Conservation (phyloP, 148 eudicot genomes). For the Arctostaphylos glauca region DNA sequence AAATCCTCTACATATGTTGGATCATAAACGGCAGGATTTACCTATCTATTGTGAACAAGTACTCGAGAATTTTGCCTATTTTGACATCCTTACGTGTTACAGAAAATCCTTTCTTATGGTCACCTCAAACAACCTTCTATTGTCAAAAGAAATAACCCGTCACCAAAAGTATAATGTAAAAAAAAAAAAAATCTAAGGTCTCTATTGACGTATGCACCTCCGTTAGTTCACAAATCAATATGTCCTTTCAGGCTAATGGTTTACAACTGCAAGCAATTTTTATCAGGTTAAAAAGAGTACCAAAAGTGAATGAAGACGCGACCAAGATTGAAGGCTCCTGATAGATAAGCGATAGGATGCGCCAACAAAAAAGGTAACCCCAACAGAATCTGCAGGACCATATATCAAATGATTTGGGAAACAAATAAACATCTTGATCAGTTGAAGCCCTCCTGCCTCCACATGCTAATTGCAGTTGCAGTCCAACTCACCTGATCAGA, state of each 20-base stretch:
- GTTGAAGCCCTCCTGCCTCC: slow-evolving; percentile 21
- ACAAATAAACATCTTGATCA: slow-evolving; percentile 27
- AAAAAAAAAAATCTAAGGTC: background rate
- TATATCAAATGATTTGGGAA: slow-evolving; percentile 27
- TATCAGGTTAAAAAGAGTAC: slow-evolving; percentile 41
- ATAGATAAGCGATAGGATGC: slow-evolving; percentile 71
- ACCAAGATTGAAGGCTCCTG: slow-evolving; percentile 94
- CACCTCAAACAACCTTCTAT: background rate
- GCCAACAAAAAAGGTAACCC: slow-evolving; percentile 82
- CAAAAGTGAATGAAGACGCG: slow-evolving; percentile 97
- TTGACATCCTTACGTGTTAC: background rate
- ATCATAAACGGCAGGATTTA: background rate
- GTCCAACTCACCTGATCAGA: slow-evolving; percentile 46
- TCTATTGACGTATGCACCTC: background rate
- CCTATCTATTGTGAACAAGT: background rate
- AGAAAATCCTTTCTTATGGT: background rate
- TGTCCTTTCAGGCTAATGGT: background rate
- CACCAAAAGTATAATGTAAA: background rate
- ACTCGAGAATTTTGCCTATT: background rate
- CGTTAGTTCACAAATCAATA: background rate
- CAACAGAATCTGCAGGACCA: slow-evolving; percentile 76
- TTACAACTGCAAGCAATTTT: slow-evolving; percentile 10
- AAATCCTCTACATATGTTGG: background rate
- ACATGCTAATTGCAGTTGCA: slow-evolving; percentile 32
- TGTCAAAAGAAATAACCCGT: background rate